phyloP scores from a whole-genome alignment of 208 protist genomes.

The Angomonas deanei region DNA sequence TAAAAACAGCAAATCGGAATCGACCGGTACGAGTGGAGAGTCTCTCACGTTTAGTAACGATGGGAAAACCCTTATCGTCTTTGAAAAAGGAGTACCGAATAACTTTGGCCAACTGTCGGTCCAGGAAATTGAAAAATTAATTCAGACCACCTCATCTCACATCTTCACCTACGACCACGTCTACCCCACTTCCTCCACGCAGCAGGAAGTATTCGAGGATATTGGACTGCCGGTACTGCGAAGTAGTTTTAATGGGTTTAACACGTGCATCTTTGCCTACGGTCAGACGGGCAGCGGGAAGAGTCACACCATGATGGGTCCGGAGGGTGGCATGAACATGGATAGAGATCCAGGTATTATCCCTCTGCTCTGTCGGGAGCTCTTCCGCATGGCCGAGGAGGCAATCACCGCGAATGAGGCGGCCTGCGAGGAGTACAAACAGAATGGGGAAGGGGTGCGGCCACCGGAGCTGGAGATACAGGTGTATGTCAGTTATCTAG shows the following conservation, averaged over 20 bases:
- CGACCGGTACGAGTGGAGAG: background rate
- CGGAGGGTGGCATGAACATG: constrained; percentile 48
- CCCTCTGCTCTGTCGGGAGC: constrained; percentile 56
- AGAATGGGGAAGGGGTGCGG: background rate
- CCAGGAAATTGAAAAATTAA: constrained; percentile 5
- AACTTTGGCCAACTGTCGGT: constrained; percentile 3
- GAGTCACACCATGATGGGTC: constrained; percentile 88
- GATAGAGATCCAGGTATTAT: constrained; percentile 75
- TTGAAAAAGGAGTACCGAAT: constrained; percentile 18
- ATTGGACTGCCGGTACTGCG: constrained; percentile 80
- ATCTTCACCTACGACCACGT: constrained; percentile 79
- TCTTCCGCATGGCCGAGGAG: constrained; percentile 40
- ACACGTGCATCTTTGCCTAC: constrained; percentile 92
- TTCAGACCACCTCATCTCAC: constrained; percentile 16
- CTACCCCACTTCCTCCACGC: constrained; percentile 43
- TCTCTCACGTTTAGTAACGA: constrained; percentile 32
- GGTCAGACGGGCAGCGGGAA: constrained; percentile 89
- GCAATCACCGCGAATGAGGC: background rate
- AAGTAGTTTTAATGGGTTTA: constrained; percentile 82
- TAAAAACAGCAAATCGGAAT: background rate
- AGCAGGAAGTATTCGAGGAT: constrained; percentile 84
- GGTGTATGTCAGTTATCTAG: constrained; percentile 85
- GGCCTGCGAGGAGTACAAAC: background rate
- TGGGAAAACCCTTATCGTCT: constrained; percentile 45
- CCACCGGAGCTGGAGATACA: constrained; percentile 47